These are phyloP conservation scores for Russula earlei DNA, from an alignment of 768 basidiomycete genomes.

Conservation along the genomic window DNA sequence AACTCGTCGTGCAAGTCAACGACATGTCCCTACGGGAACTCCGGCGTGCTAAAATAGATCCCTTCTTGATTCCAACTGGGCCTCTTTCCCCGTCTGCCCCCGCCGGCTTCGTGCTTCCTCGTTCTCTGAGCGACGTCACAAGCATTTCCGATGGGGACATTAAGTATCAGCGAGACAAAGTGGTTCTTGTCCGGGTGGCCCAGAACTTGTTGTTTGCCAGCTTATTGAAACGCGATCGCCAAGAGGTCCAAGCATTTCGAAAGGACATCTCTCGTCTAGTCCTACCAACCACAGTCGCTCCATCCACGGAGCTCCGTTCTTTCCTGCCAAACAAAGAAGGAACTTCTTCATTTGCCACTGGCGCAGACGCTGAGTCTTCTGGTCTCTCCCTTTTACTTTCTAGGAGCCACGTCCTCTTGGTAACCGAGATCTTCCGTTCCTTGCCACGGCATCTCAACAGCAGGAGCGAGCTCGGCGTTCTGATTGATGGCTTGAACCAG, in stretches of 20 bases:
- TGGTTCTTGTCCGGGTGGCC: conserved; percentile 55
- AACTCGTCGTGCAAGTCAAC: conserved; percentile 53
- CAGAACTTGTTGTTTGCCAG: conserved; percentile 61
- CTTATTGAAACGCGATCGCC: conserved; percentile 55
- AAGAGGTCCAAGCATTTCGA: conserved; percentile 58
- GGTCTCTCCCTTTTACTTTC: conserved; percentile 53
- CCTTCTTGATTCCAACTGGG: conserved; percentile 58
- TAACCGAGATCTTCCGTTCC: conserved; percentile 61
- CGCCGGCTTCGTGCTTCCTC: conserved; percentile 52
- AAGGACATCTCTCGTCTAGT: conserved; percentile 56
- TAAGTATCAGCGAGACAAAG: conserved; percentile 37
- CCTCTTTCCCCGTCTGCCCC: conserved; percentile 46
- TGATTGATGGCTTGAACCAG: conserved; percentile 63
- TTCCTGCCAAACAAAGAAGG: conserved; percentile 11
- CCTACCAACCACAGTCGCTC: conserved; percentile 37
- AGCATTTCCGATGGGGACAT: conserved; percentile 23
- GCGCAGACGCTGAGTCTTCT: conserved; percentile 24
- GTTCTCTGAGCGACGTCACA: conserved; percentile 31
- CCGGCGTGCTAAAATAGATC: conserved; percentile 61
- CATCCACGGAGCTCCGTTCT: conserved; percentile 10
- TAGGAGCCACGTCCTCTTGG: conserved; percentile 57
- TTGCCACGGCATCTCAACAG: conserved; percentile 66
- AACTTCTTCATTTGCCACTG: neutral
- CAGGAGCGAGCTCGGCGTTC: conserved; percentile 51
- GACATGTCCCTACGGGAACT: conserved; percentile 66